phyloP scores from a whole-genome alignment of 2,329 filamentous ascomycete genomes.

The Ampelomyces quisqualis region DNA sequence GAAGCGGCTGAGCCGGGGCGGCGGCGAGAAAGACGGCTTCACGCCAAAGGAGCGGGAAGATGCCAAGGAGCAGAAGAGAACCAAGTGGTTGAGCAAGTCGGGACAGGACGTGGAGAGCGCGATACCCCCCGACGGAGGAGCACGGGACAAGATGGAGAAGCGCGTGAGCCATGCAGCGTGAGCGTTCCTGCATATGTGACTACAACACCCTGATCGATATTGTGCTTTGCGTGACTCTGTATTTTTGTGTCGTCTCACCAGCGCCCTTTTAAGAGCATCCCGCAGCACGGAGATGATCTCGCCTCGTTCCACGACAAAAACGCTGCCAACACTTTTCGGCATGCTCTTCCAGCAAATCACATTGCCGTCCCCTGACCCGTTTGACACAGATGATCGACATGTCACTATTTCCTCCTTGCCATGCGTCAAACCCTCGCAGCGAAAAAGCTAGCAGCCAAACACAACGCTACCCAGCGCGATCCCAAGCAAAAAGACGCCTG shows the following conservation, averaged over 20 bases:
- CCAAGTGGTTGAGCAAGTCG: conserved; percentile 32
- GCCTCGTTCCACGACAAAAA: neutral
- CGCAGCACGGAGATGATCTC: neutral
- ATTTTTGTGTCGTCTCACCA: too few species aligned
- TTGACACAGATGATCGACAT: too few species aligned
- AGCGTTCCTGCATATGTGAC: conserved; percentile 17
- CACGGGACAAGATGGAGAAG: conserved; percentile 20
- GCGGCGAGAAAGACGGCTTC: conserved; percentile 18
- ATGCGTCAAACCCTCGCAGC: too few species aligned
- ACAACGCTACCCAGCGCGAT: too few species aligned
- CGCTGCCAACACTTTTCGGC: too few species aligned
- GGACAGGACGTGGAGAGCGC: conserved; percentile 41
- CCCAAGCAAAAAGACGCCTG: too few species aligned
- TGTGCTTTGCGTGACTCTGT: too few species aligned
- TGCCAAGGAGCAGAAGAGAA: conserved; percentile 26
- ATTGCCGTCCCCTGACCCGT: too few species aligned
- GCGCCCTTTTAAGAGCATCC: too few species aligned
- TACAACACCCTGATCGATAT: conserved; percentile 1
- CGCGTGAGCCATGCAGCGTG: conserved; percentile 4
- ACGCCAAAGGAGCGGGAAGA: conserved; percentile 20
- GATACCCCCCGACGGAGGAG: conserved; percentile 39
- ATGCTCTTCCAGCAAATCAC: too few species aligned
- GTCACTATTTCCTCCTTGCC: too few species aligned
- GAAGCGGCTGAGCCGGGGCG: conserved; percentile 26
- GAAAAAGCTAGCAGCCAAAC: too few species aligned